phyloP scores from a whole-genome alignment of 2,329 filamentous ascomycete species.

The Pseudocercospora eumusae region DNA sequence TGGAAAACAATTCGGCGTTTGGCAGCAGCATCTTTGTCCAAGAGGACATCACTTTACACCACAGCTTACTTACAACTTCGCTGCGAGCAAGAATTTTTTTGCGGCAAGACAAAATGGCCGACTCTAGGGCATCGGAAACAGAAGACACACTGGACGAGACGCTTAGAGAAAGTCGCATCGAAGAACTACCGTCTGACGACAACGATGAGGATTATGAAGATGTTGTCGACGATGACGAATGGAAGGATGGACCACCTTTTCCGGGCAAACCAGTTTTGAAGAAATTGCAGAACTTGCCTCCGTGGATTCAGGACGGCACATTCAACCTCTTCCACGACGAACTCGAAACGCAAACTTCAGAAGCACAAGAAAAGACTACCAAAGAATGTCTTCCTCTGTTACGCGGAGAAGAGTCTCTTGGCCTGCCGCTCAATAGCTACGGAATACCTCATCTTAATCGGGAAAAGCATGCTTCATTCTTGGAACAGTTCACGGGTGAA shows the following conservation, averaged over 20 bases:
- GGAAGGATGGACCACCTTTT: slow-evolving; percentile 33
- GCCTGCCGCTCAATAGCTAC: slow-evolving; percentile 60
- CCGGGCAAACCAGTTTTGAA: slow-evolving; percentile 30
- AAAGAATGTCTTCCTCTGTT: slow-evolving; percentile 35
- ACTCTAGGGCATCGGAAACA: slow-evolving; percentile 22
- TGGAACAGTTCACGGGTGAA: slow-evolving; percentile 56
- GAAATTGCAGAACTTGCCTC: slow-evolving; percentile 26
- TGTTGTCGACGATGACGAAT: slow-evolving; percentile 22
- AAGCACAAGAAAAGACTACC: slow-evolving; percentile 28
- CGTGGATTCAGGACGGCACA: slow-evolving; percentile 32
- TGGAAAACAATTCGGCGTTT: not conserved
- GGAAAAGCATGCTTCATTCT: slow-evolving; percentile 60
- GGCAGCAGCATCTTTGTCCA: not conserved
- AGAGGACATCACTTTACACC: not conserved
- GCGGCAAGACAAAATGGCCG: slow-evolving; percentile 13
- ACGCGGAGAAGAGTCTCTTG: slow-evolving; percentile 41
- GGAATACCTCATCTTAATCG: slow-evolving; percentile 76
- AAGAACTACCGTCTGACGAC: slow-evolving; percentile 37
- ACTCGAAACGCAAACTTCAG: slow-evolving; percentile 30
- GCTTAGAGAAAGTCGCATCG: slow-evolving; percentile 34
- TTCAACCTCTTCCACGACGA: slow-evolving; percentile 34
- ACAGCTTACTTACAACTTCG: not conserved
- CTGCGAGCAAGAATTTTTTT: too few species aligned
- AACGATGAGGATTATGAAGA: slow-evolving; percentile 33
- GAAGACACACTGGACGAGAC: slow-evolving; percentile 36